Percentiles rank a stretch among this genome's conserved stretches.
Evolutionary conservation across 805 yeast species (phyloP).

Genomic region (Sugiyamaella chiloensis): DNA sequence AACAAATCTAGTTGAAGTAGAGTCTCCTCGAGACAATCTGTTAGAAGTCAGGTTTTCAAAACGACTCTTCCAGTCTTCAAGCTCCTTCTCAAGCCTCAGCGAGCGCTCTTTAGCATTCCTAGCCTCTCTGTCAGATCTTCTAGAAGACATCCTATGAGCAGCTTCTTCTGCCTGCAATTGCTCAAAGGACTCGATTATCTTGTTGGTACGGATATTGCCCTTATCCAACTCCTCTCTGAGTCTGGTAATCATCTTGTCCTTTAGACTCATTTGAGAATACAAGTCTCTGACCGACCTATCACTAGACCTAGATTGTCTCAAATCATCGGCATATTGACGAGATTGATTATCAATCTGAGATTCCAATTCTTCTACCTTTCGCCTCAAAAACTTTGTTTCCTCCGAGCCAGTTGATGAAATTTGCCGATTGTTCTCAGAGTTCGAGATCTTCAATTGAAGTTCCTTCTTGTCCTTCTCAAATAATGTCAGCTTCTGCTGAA

Average conservation of each 20-base stretch:
- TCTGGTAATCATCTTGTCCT: conserved; percentile 28
- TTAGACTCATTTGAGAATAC: conserved; percentile 26
- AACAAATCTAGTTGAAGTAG: not conserved
- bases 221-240: conserved; percentile 51
- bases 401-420: conserved; percentile 20
- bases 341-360: conserved; percentile 23
- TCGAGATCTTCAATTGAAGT: conserved; percentile 25
- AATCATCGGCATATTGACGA: conserved; percentile 19
- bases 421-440: conserved; percentile 26
- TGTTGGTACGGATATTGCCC: conserved; percentile 45
- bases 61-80: conserved; percentile 37
- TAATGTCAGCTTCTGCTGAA: conserved; percentile 28
- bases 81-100: conserved; percentile 50
- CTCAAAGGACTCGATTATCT: conserved; percentile 37
- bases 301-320: conserved; percentile 20
- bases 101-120: conserved; percentile 48
- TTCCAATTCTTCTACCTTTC: conserved; percentile 25
- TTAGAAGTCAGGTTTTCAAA: conserved; percentile 18
- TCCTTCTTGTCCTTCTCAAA: conserved; percentile 35
- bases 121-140: conserved; percentile 50
- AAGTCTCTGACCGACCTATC: conserved; percentile 30
- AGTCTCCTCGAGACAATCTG: not conserved
- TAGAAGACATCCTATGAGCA: conserved; percentile 36
- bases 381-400: conserved; percentile 18
- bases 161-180: conserved; percentile 37